Base-by-base conservation (phyloP, 495 filamentous ascomycete species). In the Peziza echinospora region DNA sequence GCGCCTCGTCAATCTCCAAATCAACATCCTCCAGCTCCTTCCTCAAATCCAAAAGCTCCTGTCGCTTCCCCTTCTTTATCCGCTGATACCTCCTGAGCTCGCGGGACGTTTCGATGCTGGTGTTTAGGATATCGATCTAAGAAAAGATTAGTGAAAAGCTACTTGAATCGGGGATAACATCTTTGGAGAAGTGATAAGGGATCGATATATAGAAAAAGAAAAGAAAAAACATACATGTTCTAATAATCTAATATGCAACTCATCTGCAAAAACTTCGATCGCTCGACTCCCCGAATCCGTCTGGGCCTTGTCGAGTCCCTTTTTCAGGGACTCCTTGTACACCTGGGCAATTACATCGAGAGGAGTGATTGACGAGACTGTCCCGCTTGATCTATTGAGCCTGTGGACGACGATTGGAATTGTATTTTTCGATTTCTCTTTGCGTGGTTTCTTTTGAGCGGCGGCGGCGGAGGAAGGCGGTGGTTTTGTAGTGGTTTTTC, bases 1-100 rank as follows among this genome's bases (percentile, higher is more conserved):
- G 45, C 8, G 54, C 55, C 26, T 54, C 55, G 34, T 58, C 55
- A 43, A 55, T 54, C 26, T 54, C 40, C 21, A 54, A 54, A 5
- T 55, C 55, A 21, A 58, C 41, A 1, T 23, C 26, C 17, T 24
- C 45, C 24, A 55, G 45, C 21, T 58, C 17, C 23, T 42, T 46
- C 24, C 49, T 54, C 13, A 54, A 26, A 2, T 37, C 30, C 21
- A 58, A 24, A 7, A 58, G 25, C 25, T 58, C 55, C 6, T 44
- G 23, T 44, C 50, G 45, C 17, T 58, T 30, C 11, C 58, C 48
- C 7, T 39, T 21, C 34, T 58, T 58, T 37, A 45, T 26, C 24
- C 46, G 50, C 16, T 58, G 56, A 8, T 47, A 45, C 13, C 46
- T 45, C 16, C 49, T 47, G 8, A 26, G 46, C 13, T 51, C 46